phyloP scores from a whole-genome alignment of 768 basidiomycete species.

The Panus rudis region DNA sequence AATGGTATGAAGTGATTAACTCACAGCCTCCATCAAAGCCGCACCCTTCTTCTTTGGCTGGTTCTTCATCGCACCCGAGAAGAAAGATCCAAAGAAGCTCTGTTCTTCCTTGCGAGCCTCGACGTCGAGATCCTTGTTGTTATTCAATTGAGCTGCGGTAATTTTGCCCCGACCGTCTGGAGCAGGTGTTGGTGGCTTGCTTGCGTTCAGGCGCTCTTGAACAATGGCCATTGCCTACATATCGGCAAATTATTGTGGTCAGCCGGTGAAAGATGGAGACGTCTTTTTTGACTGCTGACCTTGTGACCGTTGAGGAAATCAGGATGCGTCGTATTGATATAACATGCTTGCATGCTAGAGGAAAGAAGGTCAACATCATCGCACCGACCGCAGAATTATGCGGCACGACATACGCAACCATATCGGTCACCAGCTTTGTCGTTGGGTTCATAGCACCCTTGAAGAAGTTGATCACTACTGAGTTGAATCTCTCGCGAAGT shows the following conservation, averaged over 20 bases:
- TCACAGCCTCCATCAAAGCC: slow-evolving; percentile 52
- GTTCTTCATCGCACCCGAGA: slow-evolving; percentile 52
- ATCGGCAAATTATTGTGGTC: slow-evolving; percentile 3
- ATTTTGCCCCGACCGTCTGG: slow-evolving; percentile 72
- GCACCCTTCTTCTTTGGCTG: slow-evolving; percentile 53
- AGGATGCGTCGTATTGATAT: slow-evolving; percentile 98
- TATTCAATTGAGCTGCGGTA: slow-evolving; percentile 65
- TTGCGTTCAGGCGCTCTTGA: slow-evolving; percentile 72
- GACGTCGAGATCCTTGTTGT: slow-evolving; percentile 90
- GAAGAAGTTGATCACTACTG: slow-evolving; percentile 95
- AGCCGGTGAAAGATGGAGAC: background rate
- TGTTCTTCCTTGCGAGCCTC: slow-evolving; percentile 84
- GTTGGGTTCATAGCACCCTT: slow-evolving; percentile 91
- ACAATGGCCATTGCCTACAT: slow-evolving; percentile 82
- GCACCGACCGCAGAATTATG: background rate
- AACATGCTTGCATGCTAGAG: slow-evolving; percentile 92
- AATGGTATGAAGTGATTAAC: background rate
- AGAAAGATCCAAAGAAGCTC: slow-evolving; percentile 95
- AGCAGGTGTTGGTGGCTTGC: slow-evolving; percentile 56
- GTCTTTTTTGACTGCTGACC: slow-evolving; percentile 26
- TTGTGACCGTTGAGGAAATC: slow-evolving; percentile 98
- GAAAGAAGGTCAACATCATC: background rate
- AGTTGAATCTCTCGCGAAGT: slow-evolving; percentile 93
- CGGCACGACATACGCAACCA: slow-evolving; percentile 67
- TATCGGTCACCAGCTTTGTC: slow-evolving; percentile 86